Conservation (phyloP, 1,284 basidiomycete species). For the Leccinum cinnamomeum region DNA sequence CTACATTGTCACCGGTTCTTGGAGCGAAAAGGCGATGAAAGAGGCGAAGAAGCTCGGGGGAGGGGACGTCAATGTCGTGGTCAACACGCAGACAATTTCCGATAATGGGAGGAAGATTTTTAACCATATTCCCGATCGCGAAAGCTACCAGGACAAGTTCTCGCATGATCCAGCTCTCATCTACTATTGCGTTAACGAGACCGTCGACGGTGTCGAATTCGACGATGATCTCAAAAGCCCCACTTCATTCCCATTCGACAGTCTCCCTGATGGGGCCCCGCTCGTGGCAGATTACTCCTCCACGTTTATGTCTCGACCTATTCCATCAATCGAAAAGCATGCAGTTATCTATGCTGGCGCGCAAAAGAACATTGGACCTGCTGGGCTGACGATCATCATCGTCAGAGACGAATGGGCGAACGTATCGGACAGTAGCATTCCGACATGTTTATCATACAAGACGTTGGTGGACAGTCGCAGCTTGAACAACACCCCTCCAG, state of each 20-base stretch:
- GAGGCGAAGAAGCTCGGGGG: constrained; percentile 74
- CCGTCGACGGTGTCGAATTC: constrained; percentile 95
- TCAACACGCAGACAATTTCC: constrained; percentile 62
- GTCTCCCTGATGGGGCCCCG: constrained; percentile 65
- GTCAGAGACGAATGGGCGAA: constrained; percentile 86
- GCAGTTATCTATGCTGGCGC: constrained; percentile 96
- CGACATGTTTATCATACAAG: constrained; percentile 85
- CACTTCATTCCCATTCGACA: constrained; percentile 84
- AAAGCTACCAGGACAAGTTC: constrained; percentile 78
- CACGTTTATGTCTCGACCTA: constrained; percentile 96
- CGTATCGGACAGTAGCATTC: constrained; percentile 72
- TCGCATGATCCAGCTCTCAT: constrained; percentile 82
- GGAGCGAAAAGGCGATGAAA: constrained; percentile 84
- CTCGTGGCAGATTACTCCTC: constrained; percentile 96
- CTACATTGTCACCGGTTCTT: constrained; percentile 89
- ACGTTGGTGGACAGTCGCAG: constrained; percentile 73
- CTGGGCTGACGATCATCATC: constrained; percentile 91
- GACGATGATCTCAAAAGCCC: constrained; percentile 51
- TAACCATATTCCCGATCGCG: constrained; percentile 77
- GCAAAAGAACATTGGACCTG: constrained; percentile 99
- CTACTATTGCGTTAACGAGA: constrained; percentile 99
- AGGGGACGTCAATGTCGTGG: constrained; percentile 65
- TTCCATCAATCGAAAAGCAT: constrained; percentile 84
- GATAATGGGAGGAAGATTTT: constrained; percentile 65
- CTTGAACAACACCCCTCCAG: constrained; percentile 95